Evolutionary conservation across 352 stramenopile genomes (phyloP), one percentile per base, ranked within the genome.

Genomic region (Globisporangium recalcitrans): DNA sequence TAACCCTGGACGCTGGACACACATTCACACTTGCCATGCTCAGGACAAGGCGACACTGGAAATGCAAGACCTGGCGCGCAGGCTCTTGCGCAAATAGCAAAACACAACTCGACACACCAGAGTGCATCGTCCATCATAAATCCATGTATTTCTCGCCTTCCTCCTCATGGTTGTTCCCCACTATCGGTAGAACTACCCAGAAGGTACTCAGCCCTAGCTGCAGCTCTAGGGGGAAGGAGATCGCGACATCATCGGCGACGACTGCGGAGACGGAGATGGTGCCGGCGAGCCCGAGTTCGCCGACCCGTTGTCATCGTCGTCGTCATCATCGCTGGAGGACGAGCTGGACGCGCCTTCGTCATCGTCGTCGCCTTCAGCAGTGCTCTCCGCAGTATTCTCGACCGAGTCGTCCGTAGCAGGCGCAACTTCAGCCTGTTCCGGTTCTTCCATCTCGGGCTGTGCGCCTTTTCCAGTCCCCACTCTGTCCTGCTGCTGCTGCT

Each of bases 241-340:
- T 36, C 63, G 73, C 19, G 82, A 91, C 70, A 80, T 72, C 63
- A 84, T 76, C 9, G 75, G 75, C 2, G 78, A 87, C 29, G 78
- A 79, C 48, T 78, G 68, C 1, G 82, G 78, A 5, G 78, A 88
- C 14, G 64, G 66, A 14, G 77, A 85, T 26, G 64, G 74, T 31
- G 73, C 65, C 19, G 82, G 78, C 13, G 85, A 86, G 24, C 75
- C 79, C 40, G 82, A 87, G 59, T 88, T 82, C 13, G 69, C 77
- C 8, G 81, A 91, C 14, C 59, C 82, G n/a, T 82, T 78, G 34
- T 67, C 81, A 13, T 84, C 78, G 24, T 65, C 60, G 13, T 66
- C 51, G 29, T 65, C 61, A 7, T 58, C 52, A 13, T 78, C 75
- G 13, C 59, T 75, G 34, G 46, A 74, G 58, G 54, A 72, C 40